A percentile compares a stretch with the other conserved stretches of the same genome.
phyloP scores from a whole-genome alignment of 768 basidiomycete species.

The Russula brevipes region DNA sequence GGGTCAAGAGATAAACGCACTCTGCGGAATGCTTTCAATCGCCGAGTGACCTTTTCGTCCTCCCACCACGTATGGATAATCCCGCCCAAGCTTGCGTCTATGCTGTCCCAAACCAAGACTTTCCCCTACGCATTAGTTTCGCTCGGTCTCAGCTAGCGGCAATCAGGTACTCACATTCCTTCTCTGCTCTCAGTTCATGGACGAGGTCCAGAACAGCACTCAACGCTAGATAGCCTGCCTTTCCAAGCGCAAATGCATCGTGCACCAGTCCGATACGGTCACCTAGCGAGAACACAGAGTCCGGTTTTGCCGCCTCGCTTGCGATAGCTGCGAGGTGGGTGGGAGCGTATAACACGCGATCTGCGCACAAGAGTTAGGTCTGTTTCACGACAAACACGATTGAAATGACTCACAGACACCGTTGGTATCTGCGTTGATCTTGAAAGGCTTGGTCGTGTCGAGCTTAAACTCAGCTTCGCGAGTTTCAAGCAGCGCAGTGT shows the following conservation, averaged over 20 bases:
- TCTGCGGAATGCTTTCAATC: constrained; percentile 55
- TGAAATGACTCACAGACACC: constrained; percentile 69
- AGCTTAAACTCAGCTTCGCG: constrained; percentile 64
- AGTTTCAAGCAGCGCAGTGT: constrained; percentile 55
- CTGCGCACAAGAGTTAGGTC: constrained; percentile 35
- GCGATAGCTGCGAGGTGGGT: constrained; percentile 77
- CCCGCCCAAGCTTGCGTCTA: constrained; percentile 49
- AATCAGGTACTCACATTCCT: constrained; percentile 52
- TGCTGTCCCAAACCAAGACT: constrained; percentile 82
- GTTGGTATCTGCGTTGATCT: constrained; percentile 83
- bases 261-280: constrained; percentile 88
- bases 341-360: constrained; percentile 81
- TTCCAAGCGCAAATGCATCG: constrained; percentile 74
- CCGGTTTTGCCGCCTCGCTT: constrained; percentile 62
- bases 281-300: constrained; percentile 66
- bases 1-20: constrained; percentile 35
- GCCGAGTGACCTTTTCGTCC: constrained; percentile 46
- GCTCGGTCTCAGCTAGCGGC: background rate
- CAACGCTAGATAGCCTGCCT: constrained; percentile 71
- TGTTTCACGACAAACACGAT: background rate
- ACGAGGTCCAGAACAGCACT: constrained; percentile 75
- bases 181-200: constrained; percentile 63
- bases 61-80: constrained; percentile 82
- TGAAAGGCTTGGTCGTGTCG: constrained; percentile 76
- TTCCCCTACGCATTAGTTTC: constrained; percentile 13